Conservation (phyloP, 2,329 filamentous ascomycete genomes). For the Penicillium italicum region DNA sequence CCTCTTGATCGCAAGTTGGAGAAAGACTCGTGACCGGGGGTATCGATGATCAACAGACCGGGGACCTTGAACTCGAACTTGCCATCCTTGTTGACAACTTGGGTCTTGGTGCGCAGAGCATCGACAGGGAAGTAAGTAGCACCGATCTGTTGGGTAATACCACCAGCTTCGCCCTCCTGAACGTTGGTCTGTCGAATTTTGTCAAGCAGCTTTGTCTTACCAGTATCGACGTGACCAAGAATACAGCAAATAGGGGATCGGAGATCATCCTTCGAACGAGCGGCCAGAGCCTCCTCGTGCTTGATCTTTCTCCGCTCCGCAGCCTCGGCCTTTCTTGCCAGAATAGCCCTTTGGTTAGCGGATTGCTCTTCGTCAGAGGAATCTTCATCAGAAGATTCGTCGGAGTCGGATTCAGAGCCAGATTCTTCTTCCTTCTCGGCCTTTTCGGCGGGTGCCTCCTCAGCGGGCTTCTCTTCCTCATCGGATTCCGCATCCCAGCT, state of each 20-base stretch:
- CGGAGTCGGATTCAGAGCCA: conserved; percentile 33
- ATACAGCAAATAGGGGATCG: conserved; percentile 99
- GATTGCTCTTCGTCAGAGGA: conserved; percentile 63
- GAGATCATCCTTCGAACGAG: conserved; percentile 87
- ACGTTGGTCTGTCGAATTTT: conserved; percentile 99
- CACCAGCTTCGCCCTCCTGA: conserved; percentile 97
- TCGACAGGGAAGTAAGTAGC: conserved; percentile 98
- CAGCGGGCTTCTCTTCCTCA: conserved; percentile 54
- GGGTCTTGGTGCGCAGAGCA: conserved; percentile 85
- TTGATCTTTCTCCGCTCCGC: conserved; percentile 84
- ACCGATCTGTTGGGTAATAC: conserved; percentile 99
- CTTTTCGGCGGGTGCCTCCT: conserved; percentile 31
- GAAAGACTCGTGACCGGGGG: conserved; percentile 99
- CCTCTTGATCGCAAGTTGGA: conserved; percentile 95
- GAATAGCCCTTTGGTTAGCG: conserved; percentile 69
- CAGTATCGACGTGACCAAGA: conserved; percentile 98
- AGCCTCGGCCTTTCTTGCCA: conserved; percentile 79
- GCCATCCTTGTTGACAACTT: conserved; percentile 86
- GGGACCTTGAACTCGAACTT: conserved; percentile 96
- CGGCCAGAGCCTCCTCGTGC: conserved; percentile 85
- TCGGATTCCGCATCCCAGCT: conserved; percentile 74
- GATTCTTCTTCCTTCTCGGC: conserved; percentile 28
- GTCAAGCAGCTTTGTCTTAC: conserved; percentile 98
- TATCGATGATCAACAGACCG: conserved; percentile 94
- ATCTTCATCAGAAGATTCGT: conserved; percentile 50